phyloP scores from a whole-genome alignment of 148 eudicot species.

The Hydrangea macrophylla region DNA sequence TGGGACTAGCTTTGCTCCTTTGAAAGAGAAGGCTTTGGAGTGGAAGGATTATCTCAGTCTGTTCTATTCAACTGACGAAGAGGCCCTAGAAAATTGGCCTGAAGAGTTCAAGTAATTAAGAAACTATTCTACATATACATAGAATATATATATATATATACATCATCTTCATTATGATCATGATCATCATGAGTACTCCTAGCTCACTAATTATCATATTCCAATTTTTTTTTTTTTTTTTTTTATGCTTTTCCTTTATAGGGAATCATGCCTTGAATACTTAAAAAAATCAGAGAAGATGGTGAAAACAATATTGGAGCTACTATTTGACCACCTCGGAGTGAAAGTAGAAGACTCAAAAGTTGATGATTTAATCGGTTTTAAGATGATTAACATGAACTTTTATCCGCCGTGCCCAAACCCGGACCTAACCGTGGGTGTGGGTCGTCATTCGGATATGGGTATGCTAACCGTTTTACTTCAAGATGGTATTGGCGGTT shows the following conservation, averaged over 20 bases:
- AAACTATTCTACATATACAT: background rate
- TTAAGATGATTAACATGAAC: background rate
- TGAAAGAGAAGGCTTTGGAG: slow-evolving; percentile 16
- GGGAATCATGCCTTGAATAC: background rate
- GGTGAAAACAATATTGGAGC: background rate
- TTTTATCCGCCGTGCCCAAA: background rate
- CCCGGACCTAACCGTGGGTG: background rate
- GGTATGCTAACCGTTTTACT: no score
- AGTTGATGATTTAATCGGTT: background rate
- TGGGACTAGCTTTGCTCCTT: slow-evolving; percentile 20
- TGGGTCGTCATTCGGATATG: no score
- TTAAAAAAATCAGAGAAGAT: background rate
- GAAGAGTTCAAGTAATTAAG: background rate
- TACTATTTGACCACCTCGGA: background rate
- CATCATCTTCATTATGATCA: background rate
- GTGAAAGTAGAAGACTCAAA: background rate
- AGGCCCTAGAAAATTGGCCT: background rate
- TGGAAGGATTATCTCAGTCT: slow-evolving; percentile 23
- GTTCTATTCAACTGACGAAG: slow-evolving; percentile 9
- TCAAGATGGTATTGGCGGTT: no score
- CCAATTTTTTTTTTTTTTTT: no score
- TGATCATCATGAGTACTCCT: background rate
- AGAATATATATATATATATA: no score
- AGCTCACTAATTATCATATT: background rate
- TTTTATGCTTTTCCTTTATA: background rate